Base-by-base conservation (phyloP, 129 eudicot species). In the Artemisia argyi region DNA sequence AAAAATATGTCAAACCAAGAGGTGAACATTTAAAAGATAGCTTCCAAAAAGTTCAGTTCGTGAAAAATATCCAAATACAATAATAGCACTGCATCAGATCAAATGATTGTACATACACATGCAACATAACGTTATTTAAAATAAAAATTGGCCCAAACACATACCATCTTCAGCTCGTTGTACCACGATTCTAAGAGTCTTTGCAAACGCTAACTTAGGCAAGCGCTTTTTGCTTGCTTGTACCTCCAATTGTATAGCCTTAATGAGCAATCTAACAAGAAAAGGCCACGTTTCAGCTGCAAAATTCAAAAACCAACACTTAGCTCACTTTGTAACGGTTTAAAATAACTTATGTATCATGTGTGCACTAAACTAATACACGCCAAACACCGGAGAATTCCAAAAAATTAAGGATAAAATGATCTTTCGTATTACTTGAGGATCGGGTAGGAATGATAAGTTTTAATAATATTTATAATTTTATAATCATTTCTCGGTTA, bases 221-320 rank as follows among this genome's bases (percentile, higher is more conserved):
- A 73, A 61, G 16, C 98, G 80, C 79, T 75, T 82, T 83, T 94
- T 94, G 82, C 89, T 85, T 50, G 86, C 78, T 71, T 80, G 56
- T 66, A 90, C 77, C 86, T 94, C 98, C 82, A 79, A 35, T 1
- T 69, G 61, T 55, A 84, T 72, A 81, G 93, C 86, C 62, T 86
- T 82, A 12, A 74, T 82, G 68, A 94, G 86, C 81, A 88, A 72
- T 72, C 79, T 85, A 56, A 90, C 81, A 35, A 94, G 90, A 76
- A 85, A 90, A 1, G 3, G 93, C 98, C 98, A 94, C 20, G 22
- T 94, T 77, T 90, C 89, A 69, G 91, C 98, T 94, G 90, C 83
- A 74, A 35, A 12, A 59, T 63, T 16, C 13, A 17, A 53, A 42
- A 22, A 54, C 46, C 73, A 71, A 69, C 52, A 65, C 46, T 80